These are phyloP conservation scores for Globisporangium uncinulatum DNA, from an alignment of 352 stramenopile species.

Conservation along the genomic window DNA sequence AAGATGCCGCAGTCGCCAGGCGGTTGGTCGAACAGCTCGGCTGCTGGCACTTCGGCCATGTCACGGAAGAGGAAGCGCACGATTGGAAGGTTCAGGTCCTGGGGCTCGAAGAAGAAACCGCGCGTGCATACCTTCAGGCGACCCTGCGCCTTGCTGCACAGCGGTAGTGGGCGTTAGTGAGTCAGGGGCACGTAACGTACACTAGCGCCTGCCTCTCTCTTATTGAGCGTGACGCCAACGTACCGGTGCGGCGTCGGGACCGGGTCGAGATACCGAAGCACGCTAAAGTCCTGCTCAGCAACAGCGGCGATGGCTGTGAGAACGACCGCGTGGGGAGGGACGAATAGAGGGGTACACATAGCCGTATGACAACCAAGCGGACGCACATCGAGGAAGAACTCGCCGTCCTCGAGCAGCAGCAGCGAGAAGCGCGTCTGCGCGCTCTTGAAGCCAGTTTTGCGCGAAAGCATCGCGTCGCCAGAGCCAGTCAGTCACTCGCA, in stretches of 20 bases:
- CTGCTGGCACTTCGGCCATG: slow-evolving; percentile 55
- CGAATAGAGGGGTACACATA: slow-evolving; percentile 33
- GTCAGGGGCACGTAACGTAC: no score
- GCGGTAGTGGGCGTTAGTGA: no score
- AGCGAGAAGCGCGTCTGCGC: slow-evolving; percentile 79
- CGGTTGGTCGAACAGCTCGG: slow-evolving; percentile 34
- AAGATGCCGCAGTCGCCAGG: slow-evolving; percentile 2
- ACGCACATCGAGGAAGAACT: slow-evolving; percentile 65
- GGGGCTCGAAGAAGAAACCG: slow-evolving; percentile 90
- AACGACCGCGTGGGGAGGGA: no score
- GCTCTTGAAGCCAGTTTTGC: slow-evolving; percentile 19
- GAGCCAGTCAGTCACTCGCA: background rate
- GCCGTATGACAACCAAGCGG: background rate
- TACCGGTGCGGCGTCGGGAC: background rate
- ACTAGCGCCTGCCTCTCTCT: background rate
- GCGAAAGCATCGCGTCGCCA: slow-evolving; percentile 9
- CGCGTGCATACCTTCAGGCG: slow-evolving; percentile 86
- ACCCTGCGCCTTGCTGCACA: slow-evolving; percentile 56
- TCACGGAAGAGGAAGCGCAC: slow-evolving; percentile 86
- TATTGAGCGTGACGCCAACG: background rate
- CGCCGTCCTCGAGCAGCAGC: slow-evolving; percentile 88
- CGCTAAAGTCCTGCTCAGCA: background rate
- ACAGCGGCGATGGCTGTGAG: no score
- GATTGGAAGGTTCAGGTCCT: slow-evolving; percentile 75
- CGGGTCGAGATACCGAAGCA: no score